These are phyloP conservation scores for Grifola frondosa DNA, from an alignment of 1,284 basidiomycete species.

Conservation along the genomic window DNA sequence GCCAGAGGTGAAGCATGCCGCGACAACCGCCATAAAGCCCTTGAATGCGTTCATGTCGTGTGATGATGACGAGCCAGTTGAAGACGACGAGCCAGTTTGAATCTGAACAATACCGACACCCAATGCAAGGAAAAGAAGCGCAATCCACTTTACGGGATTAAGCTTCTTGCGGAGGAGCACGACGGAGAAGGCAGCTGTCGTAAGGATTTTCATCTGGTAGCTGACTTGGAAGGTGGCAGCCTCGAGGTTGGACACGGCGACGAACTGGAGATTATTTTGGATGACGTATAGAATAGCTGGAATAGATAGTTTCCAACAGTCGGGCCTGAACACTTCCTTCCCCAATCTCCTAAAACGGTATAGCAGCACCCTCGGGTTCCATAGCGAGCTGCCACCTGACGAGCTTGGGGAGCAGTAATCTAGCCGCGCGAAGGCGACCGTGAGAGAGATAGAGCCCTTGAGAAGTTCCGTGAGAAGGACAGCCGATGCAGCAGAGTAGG, in stretches of 20 bases:
- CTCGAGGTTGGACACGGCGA: constrained; percentile 88
- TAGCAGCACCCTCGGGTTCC: constrained; percentile 37
- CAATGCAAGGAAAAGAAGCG: constrained; percentile 79
- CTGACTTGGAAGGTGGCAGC: constrained; percentile 92
- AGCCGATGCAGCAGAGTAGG: constrained; percentile 89
- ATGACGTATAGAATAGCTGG: constrained; percentile 93
- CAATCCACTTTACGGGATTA: constrained; percentile 77
- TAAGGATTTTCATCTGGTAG: constrained; percentile 96
- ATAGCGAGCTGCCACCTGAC: constrained; percentile 23
- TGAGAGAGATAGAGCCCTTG: constrained; percentile 85
- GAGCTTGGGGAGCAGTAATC: constrained; percentile 30
- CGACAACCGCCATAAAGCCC: constrained; percentile 65
- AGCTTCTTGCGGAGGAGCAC: constrained; percentile 77
- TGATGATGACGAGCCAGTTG: constrained; percentile 16
- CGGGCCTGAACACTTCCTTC: constrained; percentile 65
- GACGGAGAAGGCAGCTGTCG: constrained; percentile 92
- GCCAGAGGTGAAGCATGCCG: constrained; percentile 78
- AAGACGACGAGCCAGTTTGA: constrained; percentile 45
- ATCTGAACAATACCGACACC: constrained; percentile 94
- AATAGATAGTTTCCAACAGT: constrained; percentile 94
- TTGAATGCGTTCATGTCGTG: constrained; percentile 64
- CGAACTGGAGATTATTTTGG: constrained; percentile 94
- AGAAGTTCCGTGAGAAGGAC: constrained; percentile 92
- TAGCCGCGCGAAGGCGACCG: constrained; percentile 52
- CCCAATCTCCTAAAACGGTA: constrained; percentile 43